A percentile compares a stretch with the other conserved stretches of the same genome.
These are phyloP conservation scores for Neonectria neomacrospora DNA, from an alignment of 2,329 filamentous ascomycete genomes.

Conservation along the genomic window DNA sequence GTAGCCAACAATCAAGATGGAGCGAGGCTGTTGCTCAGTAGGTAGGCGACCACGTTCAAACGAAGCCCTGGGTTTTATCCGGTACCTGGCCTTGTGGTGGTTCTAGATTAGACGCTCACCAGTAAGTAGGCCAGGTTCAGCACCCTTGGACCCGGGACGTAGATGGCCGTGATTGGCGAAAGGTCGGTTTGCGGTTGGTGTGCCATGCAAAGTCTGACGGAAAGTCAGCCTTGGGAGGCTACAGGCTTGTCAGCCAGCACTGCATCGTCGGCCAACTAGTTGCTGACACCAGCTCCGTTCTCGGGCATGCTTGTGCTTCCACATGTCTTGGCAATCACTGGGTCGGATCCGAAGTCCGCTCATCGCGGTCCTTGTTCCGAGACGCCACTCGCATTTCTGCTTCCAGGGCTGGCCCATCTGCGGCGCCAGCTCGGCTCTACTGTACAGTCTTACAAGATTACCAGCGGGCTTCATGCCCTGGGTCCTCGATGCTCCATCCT, in stretches of 20 bases:
- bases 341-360: constrained; percentile 16
- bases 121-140: constrained; percentile 15
- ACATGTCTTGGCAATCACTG: neutral
- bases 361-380: constrained; percentile 31
- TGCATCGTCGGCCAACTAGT: constrained; percentile 2
- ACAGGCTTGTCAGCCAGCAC: neutral
- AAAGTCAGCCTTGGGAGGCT: constrained; percentile 22
- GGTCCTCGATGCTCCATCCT: constrained; percentile 25
- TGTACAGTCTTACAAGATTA: constrained; percentile 46
- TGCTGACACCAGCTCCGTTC: constrained; percentile 15
- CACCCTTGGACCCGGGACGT: neutral
- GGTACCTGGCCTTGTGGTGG: too few relatives aligned
- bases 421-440: constrained; percentile 40
- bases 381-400: constrained; percentile 43
- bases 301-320: neutral
- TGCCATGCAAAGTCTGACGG: constrained; percentile 9
- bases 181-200: neutral
- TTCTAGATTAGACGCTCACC: constrained; percentile 30
- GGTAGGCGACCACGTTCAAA: too few relatives aligned
- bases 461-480: constrained; percentile 31
- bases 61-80: too few relatives aligned
- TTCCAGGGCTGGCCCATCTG: constrained; percentile 40
- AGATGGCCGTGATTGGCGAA: neutral
- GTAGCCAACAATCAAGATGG: too few relatives aligned
- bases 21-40: too few relatives aligned